Percentiles rank a stretch among this genome's conserved stretches.
These are phyloP conservation scores for Alternaria infectoria DNA, from an alignment of 2,329 filamentous ascomycete species.

Conservation along the genomic window DNA sequence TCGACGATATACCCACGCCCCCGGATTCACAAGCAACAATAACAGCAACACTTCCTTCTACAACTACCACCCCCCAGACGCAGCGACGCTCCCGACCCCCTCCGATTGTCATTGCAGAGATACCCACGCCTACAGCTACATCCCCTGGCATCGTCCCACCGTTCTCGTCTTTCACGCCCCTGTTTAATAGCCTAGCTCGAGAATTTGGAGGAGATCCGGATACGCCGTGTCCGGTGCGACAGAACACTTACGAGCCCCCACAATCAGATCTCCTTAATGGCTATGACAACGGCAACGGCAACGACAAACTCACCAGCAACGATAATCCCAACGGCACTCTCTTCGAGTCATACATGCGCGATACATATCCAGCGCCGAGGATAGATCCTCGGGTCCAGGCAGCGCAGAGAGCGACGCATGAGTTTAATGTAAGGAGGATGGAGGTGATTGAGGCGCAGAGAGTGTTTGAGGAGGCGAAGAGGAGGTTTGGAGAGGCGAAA, in stretches of 20 bases:
- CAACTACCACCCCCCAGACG: background rate
- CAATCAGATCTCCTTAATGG: background rate
- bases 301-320: no score
- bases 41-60: background rate
- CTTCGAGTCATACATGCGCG: background rate
- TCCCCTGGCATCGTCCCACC: background rate
- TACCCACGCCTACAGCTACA: background rate
- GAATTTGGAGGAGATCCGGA: background rate
- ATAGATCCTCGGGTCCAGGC: background rate
- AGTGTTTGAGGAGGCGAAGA: background rate
- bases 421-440: slow-evolving; percentile 9
- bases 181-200: background rate
- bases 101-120: background rate
- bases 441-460: slow-evolving; percentile 4
- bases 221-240: background rate
- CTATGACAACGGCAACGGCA: no score
- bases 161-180: background rate
- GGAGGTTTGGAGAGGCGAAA: slow-evolving; percentile 6
- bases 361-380: background rate
- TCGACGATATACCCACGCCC: background rate
- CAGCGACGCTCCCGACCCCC: background rate
- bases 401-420: slow-evolving; percentile 7
- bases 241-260: background rate
- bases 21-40: background rate
- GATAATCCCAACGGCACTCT: background rate